These are phyloP conservation scores for Trichoderma pleuroti DNA, from an alignment of 2,329 filamentous ascomycete genomes.

Conservation along the genomic window DNA sequence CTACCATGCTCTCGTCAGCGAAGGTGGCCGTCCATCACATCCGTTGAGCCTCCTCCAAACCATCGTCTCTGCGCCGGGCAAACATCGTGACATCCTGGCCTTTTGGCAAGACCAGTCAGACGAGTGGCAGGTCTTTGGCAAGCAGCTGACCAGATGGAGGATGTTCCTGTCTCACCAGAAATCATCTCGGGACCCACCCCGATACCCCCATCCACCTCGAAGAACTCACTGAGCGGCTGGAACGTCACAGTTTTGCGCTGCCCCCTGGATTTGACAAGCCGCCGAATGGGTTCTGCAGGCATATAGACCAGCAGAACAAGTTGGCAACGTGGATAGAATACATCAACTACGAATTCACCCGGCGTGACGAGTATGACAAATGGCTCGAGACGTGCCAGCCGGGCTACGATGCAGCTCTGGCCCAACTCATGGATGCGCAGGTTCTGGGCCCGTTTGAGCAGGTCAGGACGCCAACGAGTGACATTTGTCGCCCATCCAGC, in stretches of 20 bases:
- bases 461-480: neutral
- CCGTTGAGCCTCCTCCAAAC: conserved; percentile 6
- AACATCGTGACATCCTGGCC: conserved; percentile 15
- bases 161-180: conserved; percentile 13
- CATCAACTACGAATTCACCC: conserved; percentile 12
- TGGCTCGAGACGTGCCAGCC: conserved; percentile 13
- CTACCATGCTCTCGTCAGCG: conserved; percentile 14
- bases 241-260: conserved; percentile 10
- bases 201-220: conserved; percentile 5
- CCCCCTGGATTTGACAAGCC: neutral
- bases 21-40: conserved; percentile 17
- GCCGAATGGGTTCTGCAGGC: neutral
- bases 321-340: conserved; percentile 18
- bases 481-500: conserved; percentile 14
- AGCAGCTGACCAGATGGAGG: conserved; percentile 15
- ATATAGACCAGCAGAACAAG: conserved; percentile 9
- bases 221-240: conserved; percentile 6
- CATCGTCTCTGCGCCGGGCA: neutral
- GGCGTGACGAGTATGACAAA: conserved; percentile 14
- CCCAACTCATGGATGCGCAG: neutral
- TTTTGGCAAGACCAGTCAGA: conserved; percentile 15
- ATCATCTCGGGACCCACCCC: neutral
- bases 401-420: conserved; percentile 3
- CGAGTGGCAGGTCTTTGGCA: conserved; percentile 17
- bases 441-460: conserved; percentile 6